These are phyloP conservation scores for Sclerotinia spermophila DNA, from an alignment of 2,329 filamentous ascomycete species.

Conservation along the genomic window DNA sequence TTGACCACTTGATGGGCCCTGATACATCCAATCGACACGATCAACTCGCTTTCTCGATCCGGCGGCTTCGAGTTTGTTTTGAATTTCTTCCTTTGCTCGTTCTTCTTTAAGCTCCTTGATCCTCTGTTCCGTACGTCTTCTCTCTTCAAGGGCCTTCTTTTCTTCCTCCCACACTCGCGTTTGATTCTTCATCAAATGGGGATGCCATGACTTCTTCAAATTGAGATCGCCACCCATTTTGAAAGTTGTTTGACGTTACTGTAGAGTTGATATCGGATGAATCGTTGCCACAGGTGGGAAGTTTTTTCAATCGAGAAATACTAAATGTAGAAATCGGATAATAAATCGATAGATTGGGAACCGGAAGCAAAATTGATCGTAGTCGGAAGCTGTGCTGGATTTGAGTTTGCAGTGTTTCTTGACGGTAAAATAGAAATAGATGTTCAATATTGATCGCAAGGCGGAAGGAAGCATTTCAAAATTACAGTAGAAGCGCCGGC, in stretches of 20 bases:
- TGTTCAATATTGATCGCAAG: background rate
- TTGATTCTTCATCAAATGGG: constrained; percentile 85
- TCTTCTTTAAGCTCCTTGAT: constrained; percentile 94
- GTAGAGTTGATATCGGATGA: background rate
- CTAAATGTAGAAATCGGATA: background rate
- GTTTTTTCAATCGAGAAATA: background rate
- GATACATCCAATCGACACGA: constrained; percentile 98
- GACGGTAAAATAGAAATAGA: background rate
- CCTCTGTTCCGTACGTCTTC: constrained; percentile 88
- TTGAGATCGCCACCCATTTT: constrained; percentile 95
- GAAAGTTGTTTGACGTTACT: constrained; percentile 33
- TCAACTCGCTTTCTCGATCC: constrained; percentile 77
- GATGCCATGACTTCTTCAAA: constrained; percentile 93
- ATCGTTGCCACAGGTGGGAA: too few species aligned
- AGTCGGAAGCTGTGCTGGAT: background rate
- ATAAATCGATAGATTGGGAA: background rate
- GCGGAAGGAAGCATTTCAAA: constrained; percentile 6
- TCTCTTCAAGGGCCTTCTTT: constrained; percentile 86
- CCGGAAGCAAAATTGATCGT: background rate
- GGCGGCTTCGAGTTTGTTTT: constrained; percentile 82
- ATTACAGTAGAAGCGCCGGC: background rate
- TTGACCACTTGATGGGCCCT: constrained; percentile 74
- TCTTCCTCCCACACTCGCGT: constrained; percentile 87
- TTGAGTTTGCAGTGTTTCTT: background rate
- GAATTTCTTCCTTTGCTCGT: constrained; percentile 84